Evolutionary conservation across 306 rosid species (phyloP).

Genomic region (Alnus rubra): DNA sequence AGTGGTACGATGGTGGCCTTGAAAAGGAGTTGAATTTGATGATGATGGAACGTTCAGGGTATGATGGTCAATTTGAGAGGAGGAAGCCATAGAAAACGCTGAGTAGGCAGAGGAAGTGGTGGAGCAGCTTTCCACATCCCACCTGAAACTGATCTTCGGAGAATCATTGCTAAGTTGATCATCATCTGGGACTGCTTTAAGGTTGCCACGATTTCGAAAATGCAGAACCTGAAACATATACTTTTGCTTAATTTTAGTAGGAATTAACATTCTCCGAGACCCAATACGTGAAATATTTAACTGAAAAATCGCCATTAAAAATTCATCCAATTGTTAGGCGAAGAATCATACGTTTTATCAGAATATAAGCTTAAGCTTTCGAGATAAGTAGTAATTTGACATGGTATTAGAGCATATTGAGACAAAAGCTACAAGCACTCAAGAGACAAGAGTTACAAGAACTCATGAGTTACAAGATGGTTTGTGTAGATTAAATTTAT

Average conservation of each 20-base stretch:
- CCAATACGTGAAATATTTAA: too few relatives aligned
- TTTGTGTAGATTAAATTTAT: too few relatives aligned
- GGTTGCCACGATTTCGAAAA: slow-evolving; percentile 53
- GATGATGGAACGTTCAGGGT: slow-evolving; percentile 20
- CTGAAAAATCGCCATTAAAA: too few relatives aligned
- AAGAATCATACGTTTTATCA: too few relatives aligned
- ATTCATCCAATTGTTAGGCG: too few relatives aligned
- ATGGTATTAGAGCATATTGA: background rate
- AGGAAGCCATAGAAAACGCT: slow-evolving; percentile 51
- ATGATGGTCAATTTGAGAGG: slow-evolving; percentile 28
- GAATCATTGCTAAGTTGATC: slow-evolving; percentile 59
- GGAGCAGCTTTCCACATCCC: slow-evolving; percentile 85
- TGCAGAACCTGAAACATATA: slow-evolving; percentile 51
- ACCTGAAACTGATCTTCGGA: slow-evolving; percentile 88
- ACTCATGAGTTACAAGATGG: too few relatives aligned
- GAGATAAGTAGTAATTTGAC: background rate
- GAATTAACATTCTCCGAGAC: too few relatives aligned
- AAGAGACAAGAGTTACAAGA: too few relatives aligned
- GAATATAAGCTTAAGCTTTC: too few relatives aligned
- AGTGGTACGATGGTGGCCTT: slow-evolving; percentile 27
- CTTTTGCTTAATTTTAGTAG: background rate
- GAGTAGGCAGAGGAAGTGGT: slow-evolving; percentile 67
- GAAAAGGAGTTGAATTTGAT: slow-evolving; percentile 31
- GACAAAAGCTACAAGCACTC: too few relatives aligned
- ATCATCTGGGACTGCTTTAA: slow-evolving; percentile 54